Evolutionary conservation across 2,329 filamentous ascomycete genomes (phyloP).

Genomic region (Rhinocladiella similis): DNA sequence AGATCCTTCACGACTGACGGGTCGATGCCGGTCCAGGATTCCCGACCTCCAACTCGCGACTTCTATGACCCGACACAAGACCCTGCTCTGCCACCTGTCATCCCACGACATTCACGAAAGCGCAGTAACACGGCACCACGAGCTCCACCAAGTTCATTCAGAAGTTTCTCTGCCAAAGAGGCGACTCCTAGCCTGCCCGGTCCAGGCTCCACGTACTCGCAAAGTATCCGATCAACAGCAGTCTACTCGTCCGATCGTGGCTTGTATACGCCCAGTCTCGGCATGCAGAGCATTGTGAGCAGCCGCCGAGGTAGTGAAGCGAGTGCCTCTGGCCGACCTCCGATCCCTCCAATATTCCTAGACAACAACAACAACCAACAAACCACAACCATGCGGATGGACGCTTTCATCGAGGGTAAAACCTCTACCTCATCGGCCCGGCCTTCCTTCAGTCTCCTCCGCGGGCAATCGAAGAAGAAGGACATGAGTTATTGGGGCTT

Average conservation of each 20-base stretch:
- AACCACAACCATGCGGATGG: conserved; percentile 77
- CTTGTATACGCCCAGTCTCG: conserved; percentile 31
- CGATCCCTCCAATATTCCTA: conserved; percentile 65
- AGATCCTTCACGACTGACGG: conserved; percentile 39
- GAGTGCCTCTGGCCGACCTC: conserved; percentile 55
- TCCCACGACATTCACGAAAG: conserved; percentile 73
- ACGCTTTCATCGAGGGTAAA: conserved; percentile 75
- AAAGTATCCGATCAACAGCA: conserved; percentile 25
- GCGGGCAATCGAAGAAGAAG: conserved; percentile 27
- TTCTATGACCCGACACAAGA: conserved; percentile 38
- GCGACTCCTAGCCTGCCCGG: conserved; percentile 27
- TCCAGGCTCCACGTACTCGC: conserved; percentile 27
- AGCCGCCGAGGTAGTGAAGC: conserved; percentile 45
- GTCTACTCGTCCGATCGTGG: conserved; percentile 26
- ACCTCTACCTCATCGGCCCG: conserved; percentile 21
- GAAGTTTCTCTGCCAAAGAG: conserved; percentile 67
- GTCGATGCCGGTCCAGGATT: conserved; percentile 31
- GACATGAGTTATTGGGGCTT: conserved; percentile 33
- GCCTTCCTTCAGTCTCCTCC: conserved; percentile 28
- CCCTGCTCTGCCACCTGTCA: conserved; percentile 51
- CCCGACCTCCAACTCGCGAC: conserved; percentile 28
- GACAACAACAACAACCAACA: conserved; percentile 29
- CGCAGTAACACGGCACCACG: conserved; percentile 85
- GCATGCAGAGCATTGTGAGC: conserved; percentile 44
- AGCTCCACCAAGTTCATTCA: conserved; percentile 68